Evolutionary conservation across 1,284 basidiomycete genomes (phyloP), one percentile per base, ranked within the genome.

Genomic region (Stygiomarasmius scandens): DNA sequence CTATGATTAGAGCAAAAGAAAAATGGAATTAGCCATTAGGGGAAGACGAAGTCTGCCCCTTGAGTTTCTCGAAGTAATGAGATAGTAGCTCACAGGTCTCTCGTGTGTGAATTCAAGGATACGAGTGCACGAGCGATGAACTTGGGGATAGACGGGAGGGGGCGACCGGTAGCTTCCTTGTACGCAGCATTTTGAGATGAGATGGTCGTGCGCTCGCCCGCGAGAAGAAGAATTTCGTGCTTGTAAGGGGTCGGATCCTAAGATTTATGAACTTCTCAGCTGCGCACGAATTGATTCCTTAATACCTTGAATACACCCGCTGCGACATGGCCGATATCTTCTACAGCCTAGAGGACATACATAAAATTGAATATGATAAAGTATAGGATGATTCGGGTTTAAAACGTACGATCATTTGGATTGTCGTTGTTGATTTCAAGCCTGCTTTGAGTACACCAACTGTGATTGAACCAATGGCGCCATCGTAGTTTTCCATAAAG

Each of bases 401-500:
- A 23, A 43, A 16, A 69, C 75, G 58, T 55, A 76, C 75, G 44
- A 77, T 67, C 16, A 77, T 55, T 48, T 73, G 72, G 11, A 75
- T 43, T 22, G 72, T 71, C 2, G 72, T 73, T 11, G 63, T 63
- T 11, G 67, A 62, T 56, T 74, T 67, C 12, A 77, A 57, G 1
- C 74, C 75, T 25, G 50, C 61, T 24, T 66, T 71, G 4, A 78
- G 44, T 0, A 74, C 69, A 20, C 67, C 67, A 10, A 66, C 65
- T 2, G 73, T 71, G 32, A 77, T 66, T 9, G 67, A 63, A 1
- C 76, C 76, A 27, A 77, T 69, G 1, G 65, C 62, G 0, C 74
- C 72, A 16, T 75, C 70, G 46, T 74, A 76, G 54, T 77, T 77
- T 54, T 79, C 77, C 76, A 79, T 77, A 29, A 66, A 65, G 27